Conservation (phyloP, 768 basidiomycete genomes). For the Tylopilus vinaceipallidus region DNA sequence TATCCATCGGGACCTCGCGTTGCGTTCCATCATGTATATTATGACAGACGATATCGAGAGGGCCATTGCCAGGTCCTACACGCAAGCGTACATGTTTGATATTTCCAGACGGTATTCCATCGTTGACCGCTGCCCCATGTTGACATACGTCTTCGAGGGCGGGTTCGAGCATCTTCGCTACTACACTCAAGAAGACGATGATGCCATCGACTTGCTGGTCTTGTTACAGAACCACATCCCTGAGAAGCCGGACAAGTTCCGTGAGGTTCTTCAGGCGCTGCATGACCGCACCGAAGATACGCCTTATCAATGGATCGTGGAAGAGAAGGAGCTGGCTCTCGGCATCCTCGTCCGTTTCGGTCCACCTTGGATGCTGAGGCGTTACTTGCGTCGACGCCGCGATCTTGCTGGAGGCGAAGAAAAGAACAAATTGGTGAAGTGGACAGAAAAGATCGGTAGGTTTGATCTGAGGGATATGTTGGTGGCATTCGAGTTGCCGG, state of each 20-base stretch:
- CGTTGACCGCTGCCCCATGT: conserved; percentile 27
- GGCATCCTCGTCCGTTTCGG: conserved; percentile 20
- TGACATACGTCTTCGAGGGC: conserved; percentile 28
- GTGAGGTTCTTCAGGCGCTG: conserved; percentile 23
- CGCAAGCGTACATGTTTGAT: conserved; percentile 26
- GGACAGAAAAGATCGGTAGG: conserved; percentile 22
- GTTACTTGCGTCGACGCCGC: conserved; percentile 22
- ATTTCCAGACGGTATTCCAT: conserved; percentile 24
- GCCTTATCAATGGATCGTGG: conserved; percentile 25
- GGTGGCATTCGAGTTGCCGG: conserved; percentile 15
- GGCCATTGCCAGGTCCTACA: conserved; percentile 23
- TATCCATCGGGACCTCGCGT: conserved; percentile 27
- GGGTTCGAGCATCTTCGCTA: conserved; percentile 27
- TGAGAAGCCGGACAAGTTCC: conserved; percentile 23
- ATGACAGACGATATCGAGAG: conserved; percentile 24
- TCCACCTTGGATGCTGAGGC: conserved; percentile 28
- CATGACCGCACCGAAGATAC: conserved; percentile 23
- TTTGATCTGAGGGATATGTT: conserved; percentile 25
- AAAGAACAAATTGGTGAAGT: conserved; percentile 13
- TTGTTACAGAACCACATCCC: conserved; percentile 18
- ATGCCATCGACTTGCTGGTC: conserved; percentile 23
- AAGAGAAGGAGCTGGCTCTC: conserved; percentile 26
- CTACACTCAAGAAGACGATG: conserved; percentile 27
- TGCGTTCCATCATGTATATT: conserved; percentile 30
- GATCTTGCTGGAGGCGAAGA: conserved; percentile 17